phyloP scores from a whole-genome alignment of 768 basidiomycete species.

The Zangia roseola region DNA sequence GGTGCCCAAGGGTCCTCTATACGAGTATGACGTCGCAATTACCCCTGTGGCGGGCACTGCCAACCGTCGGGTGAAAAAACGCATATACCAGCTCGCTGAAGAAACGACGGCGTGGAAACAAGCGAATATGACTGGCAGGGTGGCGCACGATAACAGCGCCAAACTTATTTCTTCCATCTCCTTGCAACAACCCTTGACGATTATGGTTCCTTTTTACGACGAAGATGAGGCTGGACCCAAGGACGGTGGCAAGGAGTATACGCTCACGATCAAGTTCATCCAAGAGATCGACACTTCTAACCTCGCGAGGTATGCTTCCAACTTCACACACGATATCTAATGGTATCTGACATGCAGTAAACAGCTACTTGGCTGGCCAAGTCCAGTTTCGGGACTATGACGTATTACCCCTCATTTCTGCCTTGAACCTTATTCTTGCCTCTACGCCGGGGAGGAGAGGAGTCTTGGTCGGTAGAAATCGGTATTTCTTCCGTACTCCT shows the following conservation, averaged over 20 bases:
- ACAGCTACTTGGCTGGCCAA: constrained; percentile 47
- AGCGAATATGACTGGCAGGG: constrained; percentile 38
- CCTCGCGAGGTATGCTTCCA: constrained; percentile 37
- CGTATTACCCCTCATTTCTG: constrained; percentile 45
- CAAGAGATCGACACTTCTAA: constrained; percentile 44
- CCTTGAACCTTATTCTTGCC: constrained; percentile 49
- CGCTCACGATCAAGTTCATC: constrained; percentile 41
- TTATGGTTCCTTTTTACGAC: constrained; percentile 43
- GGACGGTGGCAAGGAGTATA: constrained; percentile 41
- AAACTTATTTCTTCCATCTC: constrained; percentile 43
- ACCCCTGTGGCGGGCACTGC: constrained; percentile 34
- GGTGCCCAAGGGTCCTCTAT: constrained; percentile 45
- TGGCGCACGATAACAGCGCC: constrained; percentile 48
- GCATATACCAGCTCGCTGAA: constrained; percentile 52
- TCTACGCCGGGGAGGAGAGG: constrained; percentile 46
- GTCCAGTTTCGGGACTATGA: constrained; percentile 44
- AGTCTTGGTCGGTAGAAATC: constrained; percentile 51
- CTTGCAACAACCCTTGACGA: constrained; percentile 42
- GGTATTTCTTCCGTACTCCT: constrained; percentile 50
- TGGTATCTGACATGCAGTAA: constrained; percentile 6
- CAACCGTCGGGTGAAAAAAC: constrained; percentile 40
- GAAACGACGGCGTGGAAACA: constrained; percentile 38
- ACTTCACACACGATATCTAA: background rate
- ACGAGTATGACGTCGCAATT: constrained; percentile 49
- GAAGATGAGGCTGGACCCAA: constrained; percentile 41